These are phyloP conservation scores for Marasmius tenuissimus DNA, from an alignment of 1,284 basidiomycete genomes.

Conservation along the genomic window DNA sequence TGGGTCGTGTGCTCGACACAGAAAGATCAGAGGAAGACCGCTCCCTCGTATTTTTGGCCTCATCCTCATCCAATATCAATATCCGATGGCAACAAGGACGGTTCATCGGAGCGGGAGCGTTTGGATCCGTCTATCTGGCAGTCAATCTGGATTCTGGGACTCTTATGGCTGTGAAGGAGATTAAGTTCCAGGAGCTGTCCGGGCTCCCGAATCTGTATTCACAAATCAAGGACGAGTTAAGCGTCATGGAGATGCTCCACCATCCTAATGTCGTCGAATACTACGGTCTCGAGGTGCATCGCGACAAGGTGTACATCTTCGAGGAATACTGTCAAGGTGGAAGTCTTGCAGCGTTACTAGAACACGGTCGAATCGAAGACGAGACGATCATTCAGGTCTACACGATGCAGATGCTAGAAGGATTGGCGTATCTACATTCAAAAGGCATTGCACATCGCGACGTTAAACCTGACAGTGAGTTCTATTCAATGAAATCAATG, in stretches of 20 bases:
- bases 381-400: constrained; percentile 96
- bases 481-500: neutral
- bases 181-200: constrained; percentile 93
- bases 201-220: constrained; percentile 83
- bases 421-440: constrained; percentile 91
- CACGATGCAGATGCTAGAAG: constrained; percentile 96
- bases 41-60: constrained; percentile 88
- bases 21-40: constrained; percentile 85
- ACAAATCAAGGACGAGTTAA: constrained; percentile 96
- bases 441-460: constrained; percentile 95
- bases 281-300: constrained; percentile 98
- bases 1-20: constrained; percentile 90
- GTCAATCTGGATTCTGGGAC: constrained; percentile 97
- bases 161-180: constrained; percentile 99
- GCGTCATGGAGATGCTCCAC: constrained; percentile 98
- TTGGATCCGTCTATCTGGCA: constrained; percentile 96
- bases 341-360: constrained; percentile 86
- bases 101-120: constrained; percentile 97
- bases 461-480: constrained; percentile 97
- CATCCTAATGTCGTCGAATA: constrained; percentile 99
- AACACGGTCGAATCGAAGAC: constrained; percentile 95
- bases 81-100: constrained; percentile 98
- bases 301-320: constrained; percentile 99
- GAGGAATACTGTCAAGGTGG: constrained; percentile 99
- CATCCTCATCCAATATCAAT: constrained; percentile 91